Percentiles rank a stretch among this genome's conserved stretches.
Evolutionary conservation across 371 early-diverging fungal genomes (phyloP).

Genomic region (Batkoa obscura): DNA sequence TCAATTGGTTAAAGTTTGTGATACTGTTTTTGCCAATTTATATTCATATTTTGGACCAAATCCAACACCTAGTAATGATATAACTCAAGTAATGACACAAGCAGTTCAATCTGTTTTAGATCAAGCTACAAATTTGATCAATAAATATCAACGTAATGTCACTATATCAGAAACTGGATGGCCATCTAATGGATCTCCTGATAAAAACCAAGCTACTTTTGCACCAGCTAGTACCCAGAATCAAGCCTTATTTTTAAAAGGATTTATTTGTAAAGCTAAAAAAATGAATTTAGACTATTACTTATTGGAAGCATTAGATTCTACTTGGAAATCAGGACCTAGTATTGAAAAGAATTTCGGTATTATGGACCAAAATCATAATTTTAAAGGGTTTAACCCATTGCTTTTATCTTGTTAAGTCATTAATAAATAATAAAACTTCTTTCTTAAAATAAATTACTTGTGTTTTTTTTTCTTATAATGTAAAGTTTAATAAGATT

Average conservation of each 20-base stretch:
- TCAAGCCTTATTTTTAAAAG: neutral
- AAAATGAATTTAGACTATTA: neutral
- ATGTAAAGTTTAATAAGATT: too few species aligned
- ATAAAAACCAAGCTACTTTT: neutral
- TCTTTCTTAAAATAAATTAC: too few species aligned
- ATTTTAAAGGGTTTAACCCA: neutral
- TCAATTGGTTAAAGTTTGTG: neutral
- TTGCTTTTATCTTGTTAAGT: too few species aligned
- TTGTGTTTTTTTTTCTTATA: too few species aligned
- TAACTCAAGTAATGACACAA: neutral
- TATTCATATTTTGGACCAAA: neutral
- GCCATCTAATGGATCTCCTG: neutral
- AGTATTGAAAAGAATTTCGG: slow-evolving; percentile 1
- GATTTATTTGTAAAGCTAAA: neutral
- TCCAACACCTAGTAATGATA: neutral
- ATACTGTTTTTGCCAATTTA: neutral
- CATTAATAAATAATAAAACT: too few species aligned
- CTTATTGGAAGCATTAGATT: slow-evolving; percentile 2
- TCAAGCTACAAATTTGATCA: neutral
- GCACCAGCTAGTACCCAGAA: neutral
- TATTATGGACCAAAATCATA: neutral
- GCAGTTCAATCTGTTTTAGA: neutral
- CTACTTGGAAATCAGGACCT: neutral
- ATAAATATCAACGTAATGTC: neutral
- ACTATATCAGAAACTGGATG: neutral